These are phyloP conservation scores for Potentilla sterilis DNA, from an alignment of 306 rosid genomes.

Conservation along the genomic window DNA sequence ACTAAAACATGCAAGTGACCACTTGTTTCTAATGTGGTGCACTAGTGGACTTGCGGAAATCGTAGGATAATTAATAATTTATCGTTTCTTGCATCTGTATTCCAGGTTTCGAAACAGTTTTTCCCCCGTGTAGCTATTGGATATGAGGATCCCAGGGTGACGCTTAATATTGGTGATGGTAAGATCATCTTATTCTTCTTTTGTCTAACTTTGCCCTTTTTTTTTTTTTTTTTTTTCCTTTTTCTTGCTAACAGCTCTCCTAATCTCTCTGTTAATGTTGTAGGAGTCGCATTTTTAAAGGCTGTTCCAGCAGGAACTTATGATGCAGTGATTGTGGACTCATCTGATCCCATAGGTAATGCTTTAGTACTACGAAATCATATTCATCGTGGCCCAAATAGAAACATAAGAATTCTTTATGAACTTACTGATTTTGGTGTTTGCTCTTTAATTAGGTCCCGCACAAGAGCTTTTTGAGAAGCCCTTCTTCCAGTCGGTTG, in stretches of 20 bases:
- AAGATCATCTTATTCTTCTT: slow-evolving; percentile 29
- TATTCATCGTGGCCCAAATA: background rate
- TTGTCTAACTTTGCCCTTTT: slow-evolving; percentile 1
- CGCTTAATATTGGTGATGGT: slow-evolving; percentile 88
- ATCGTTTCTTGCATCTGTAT: background rate
- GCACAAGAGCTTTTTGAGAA: slow-evolving; percentile 98
- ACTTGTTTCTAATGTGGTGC: background rate
- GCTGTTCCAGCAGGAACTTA: slow-evolving; percentile 84
- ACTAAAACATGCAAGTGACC: background rate
- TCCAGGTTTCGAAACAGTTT: slow-evolving; percentile 79
- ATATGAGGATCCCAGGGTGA: slow-evolving; percentile 77
- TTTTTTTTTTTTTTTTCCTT: background rate
- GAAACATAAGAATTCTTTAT: background rate
- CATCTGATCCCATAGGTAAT: slow-evolving; percentile 95
- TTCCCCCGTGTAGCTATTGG: slow-evolving; percentile 87
- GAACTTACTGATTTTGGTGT: slow-evolving; percentile 10
- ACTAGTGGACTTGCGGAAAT: background rate
- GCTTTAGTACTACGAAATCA: background rate
- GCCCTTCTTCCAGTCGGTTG: slow-evolving; percentile 76
- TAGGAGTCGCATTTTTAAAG: slow-evolving; percentile 93
- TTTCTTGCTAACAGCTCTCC: slow-evolving; percentile 13
- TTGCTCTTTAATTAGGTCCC: slow-evolving; percentile 56
- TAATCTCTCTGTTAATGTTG: slow-evolving; percentile 30
- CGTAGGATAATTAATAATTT: background rate
- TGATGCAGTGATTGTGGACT: slow-evolving; percentile 92